Conservation (phyloP, 108 stramenopile species). For the Discostella stelligeroides region DNA sequence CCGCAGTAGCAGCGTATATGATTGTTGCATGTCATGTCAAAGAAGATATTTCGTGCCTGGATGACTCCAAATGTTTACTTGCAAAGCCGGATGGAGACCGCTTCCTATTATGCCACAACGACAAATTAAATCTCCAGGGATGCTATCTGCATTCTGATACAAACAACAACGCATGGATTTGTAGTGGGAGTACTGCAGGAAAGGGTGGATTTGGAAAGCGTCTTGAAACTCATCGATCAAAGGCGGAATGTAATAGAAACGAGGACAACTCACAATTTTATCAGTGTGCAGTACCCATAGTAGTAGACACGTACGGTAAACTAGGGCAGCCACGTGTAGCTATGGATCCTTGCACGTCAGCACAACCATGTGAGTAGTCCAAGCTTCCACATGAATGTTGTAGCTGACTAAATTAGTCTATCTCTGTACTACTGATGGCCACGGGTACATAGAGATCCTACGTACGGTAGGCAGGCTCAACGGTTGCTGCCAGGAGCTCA, state of each 20-base stretch:
- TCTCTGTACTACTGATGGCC: too few species aligned
- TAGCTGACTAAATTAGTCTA: too few species aligned
- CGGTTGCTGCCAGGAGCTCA: too few species aligned
- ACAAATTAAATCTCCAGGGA: neutral
- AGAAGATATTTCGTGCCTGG: slow-evolving; percentile 5
- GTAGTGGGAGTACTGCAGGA: neutral
- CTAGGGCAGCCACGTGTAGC: too few species aligned
- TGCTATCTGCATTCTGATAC: slow-evolving; percentile 5
- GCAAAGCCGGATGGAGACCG: neutral
- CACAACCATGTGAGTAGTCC: too few species aligned
- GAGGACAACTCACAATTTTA: slow-evolving; percentile 1
- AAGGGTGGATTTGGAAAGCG: slow-evolving; percentile 7
- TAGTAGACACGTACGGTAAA: too few species aligned
- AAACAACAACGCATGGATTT: neutral
- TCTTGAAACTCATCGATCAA: neutral
- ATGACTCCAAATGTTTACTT: slow-evolving; percentile 1
- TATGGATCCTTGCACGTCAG: too few species aligned
- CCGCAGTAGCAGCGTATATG: slow-evolving; percentile 25
- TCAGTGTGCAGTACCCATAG: too few species aligned
- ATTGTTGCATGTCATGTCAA: slow-evolving; percentile 22
- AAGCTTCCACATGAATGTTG: too few species aligned
- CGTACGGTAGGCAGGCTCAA: too few species aligned
- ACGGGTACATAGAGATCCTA: too few species aligned
- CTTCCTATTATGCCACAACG: neutral
- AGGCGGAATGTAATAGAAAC: neutral